phyloP scores from a whole-genome alignment of 495 filamentous ascomycete genomes.

The Penicillium bialowiezense region DNA sequence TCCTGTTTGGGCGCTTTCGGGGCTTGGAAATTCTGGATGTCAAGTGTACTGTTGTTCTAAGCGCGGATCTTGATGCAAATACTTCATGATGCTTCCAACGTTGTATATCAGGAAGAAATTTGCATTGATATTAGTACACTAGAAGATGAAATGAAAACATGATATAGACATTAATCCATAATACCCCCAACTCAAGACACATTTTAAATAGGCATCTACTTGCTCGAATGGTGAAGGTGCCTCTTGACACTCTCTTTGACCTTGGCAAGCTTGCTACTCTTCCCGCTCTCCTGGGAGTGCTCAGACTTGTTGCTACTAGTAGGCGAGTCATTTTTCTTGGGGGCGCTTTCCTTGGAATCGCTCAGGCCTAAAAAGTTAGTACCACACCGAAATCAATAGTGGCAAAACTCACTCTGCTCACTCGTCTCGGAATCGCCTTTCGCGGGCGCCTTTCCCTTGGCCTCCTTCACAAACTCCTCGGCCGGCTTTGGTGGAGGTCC shows the following conservation, averaged over 20 bases:
- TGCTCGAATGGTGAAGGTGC: slow-evolving; percentile 21
- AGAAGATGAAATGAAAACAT: neutral
- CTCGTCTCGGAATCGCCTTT: slow-evolving; percentile 1
- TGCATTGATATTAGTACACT: slow-evolving; percentile 4
- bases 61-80: too few relatives aligned
- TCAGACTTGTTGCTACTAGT: slow-evolving; percentile 2
- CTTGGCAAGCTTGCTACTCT: slow-evolving; percentile 21
- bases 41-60: too few relatives aligned
- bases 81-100: too few relatives aligned
- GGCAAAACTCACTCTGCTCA: neutral
- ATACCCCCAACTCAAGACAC: neutral
- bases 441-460: slow-evolving; percentile 6
- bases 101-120: too few relatives aligned
- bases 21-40: too few relatives aligned
- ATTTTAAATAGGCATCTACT: too few relatives aligned
- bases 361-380: neutral
- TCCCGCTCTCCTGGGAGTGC: slow-evolving; percentile 1
- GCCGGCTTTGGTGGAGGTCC: slow-evolving; percentile 23
- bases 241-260: slow-evolving; percentile 34
- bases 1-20: too few relatives aligned
- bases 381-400: neutral
- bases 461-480: slow-evolving; percentile 30
- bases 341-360: slow-evolving; percentile 1
- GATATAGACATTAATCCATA: neutral
- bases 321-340: neutral